Base-by-base conservation (phyloP, 2,329 filamentous ascomycete genomes). In the Aspergillus cejpii region DNA sequence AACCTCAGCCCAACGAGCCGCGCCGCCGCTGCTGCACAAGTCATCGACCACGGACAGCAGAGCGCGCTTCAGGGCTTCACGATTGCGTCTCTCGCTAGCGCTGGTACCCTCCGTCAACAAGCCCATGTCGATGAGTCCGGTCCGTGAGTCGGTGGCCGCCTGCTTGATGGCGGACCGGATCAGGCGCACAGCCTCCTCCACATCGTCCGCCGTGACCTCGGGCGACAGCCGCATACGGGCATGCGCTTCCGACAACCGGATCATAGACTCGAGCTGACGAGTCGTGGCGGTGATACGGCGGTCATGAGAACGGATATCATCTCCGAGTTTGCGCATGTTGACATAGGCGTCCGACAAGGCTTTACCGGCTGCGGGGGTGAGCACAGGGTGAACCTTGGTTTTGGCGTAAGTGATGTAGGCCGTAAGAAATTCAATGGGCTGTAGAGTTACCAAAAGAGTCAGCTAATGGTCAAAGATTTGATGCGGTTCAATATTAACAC, bases 251-350 rank as follows among this genome's bases (percentile, higher is more conserved):
- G 90, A 74, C 2, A 98, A 84, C 50, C 92, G 91, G 63, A 98
- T 97, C 94, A 98, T 98, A 37, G 85, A 92, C 71, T 98, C 94
- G 5, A 98, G 77, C 69, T 98, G 92, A 63, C 92, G 81, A 0
- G 94, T 98, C 2, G 92, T 98, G 31, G 92, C 92, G 0, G 92
- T 98, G 71, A 98, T 98, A 55, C 92, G 87, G 67, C 94, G 91
- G 68, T 98, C 94, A 2, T 87, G 80, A 2, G 89, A 79, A 39
- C 91, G 87, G 27, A 91, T 84, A 57, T 90, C 85, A 56, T 89
- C 84, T 37, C 92, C 92, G 0, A 98, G 81, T 61, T 90, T 87
- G 53, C 92, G 89, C 88, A 98, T 96, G 49, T 85, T 85, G 37
- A 97, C 86, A 63, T 98, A 98, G 23, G 88, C 80, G 33, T 86